Evolutionary conservation across 768 basidiomycete genomes (phyloP), one percentile per base, ranked within the genome.

Genomic region (Chiua virens): DNA sequence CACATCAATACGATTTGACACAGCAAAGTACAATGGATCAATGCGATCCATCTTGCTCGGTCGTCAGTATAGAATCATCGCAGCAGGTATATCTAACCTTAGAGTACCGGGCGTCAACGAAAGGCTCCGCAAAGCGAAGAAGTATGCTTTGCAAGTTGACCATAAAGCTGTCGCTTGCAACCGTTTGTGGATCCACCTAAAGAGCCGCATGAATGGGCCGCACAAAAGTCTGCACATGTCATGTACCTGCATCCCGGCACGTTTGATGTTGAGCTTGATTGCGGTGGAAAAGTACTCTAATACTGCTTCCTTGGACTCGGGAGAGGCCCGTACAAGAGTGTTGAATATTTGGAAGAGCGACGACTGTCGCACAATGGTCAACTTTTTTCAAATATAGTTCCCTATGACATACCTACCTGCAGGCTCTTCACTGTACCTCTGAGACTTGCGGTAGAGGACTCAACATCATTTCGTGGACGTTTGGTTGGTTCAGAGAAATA

Each of bases 151-250:
- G 89, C 28, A 95, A 62, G 59, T 98, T 98, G 52, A 90, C 78
- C 87, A 99, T 89, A 67, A 93, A 98, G 50, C 89, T 86, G 64
- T 99, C 96, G 1, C 85, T 85, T 2, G 94, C 83, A 11, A 98
- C 94, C 0, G 90, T 92, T 10, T 81, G 79, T 1, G 85, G 81
- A 50, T 98, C 91, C 28, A 97, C 90, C 83, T 92, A 50, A 32
- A 36, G 40, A 8, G 8, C n/a, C 13, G 28, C 9, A 35, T 21
- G 42, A 45, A 45, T n/a, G 42, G 11, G 25, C 35, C 23, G 32
- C 25, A 18, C 23, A 25, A 48, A 34, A 30, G 5, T 30, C 3
- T 23, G 22, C 42, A 20, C 34, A 30, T 32, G 38, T 7, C n/a
- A 52, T 60, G 38, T 50, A 86, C 89, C 74, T 92, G 89, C 82